Base-by-base conservation (phyloP, 495 filamentous ascomycete genomes). In the Podospora australis region DNA sequence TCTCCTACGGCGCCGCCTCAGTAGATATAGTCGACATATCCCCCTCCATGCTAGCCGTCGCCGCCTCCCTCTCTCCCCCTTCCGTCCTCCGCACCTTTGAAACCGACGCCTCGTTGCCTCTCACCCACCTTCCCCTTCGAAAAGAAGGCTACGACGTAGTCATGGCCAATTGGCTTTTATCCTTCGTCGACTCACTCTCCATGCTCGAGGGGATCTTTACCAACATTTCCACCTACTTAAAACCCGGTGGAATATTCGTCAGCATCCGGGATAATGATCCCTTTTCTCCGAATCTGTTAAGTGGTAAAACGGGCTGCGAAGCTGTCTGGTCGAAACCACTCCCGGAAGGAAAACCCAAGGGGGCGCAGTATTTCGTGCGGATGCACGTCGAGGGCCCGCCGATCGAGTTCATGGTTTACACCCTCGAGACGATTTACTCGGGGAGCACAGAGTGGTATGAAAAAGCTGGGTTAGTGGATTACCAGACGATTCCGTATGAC, bases 171-270 rank as follows among this genome's bases (percentile, higher is more conserved):
- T 50, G 48, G 48, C 13, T 50, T 5, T 50, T 63, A 32, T 55
- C 58, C 30, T 55, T 58, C 22, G 58, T 44, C 11, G 41, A 44
- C 7, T 52, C 36, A 30, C 19, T 52, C n/a, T 28, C 10, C 8
- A 49, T 44, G 7, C 45, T 60, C 6, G 51, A 52, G 24, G 58
- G 38, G 25, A 61, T 61, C 55, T 61, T 56, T 49, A 44, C 42
- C 26, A 61, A 61, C 42, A 40, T 58, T 24, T 32, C 24, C 0
- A 22, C 46, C 11, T 48, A 58, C 16, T 36, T 62, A n/a, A 53
- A 54, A 45, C 56, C 53, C 0, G 56, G 56, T 8, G 59, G 56
- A 0, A 48, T 39, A n/a, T 59, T 54, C 30, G 39, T 53, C 11
- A 48, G 53, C n/a, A 44, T 56, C 4, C 56, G 59, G 2, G 30